Evolutionary conservation across 2,329 filamentous ascomycete genomes (phyloP).

Genomic region (Penicillium sp.): DNA sequence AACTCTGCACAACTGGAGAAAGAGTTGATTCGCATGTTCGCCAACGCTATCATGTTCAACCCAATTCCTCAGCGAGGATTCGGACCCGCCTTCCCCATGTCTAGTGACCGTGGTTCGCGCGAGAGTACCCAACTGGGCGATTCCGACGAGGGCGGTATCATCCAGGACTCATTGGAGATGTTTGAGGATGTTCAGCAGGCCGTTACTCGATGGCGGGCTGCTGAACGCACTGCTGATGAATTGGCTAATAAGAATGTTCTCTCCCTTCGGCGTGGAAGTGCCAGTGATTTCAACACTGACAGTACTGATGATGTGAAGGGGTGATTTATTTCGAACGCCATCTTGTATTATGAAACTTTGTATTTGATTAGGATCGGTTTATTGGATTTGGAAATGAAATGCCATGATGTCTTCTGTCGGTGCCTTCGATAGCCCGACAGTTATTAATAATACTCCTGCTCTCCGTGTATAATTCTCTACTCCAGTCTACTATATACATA

Average conservation of each 20-base stretch:
- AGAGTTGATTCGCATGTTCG: slow-evolving; percentile 94
- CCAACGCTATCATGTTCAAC: slow-evolving; percentile 98
- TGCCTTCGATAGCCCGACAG: slow-evolving; percentile 13
- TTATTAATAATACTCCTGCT: slow-evolving; percentile 14
- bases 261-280: slow-evolving; percentile 38
- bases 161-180: slow-evolving; percentile 86
- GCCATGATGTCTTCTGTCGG: slow-evolving; percentile 10
- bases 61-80: slow-evolving; percentile 73
- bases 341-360: slow-evolving; percentile 20
- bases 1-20: slow-evolving; percentile 91
- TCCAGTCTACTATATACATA: too few relatives aligned
- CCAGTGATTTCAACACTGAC: slow-evolving; percentile 40
- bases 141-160: slow-evolving; percentile 79
- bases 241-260: slow-evolving; percentile 39
- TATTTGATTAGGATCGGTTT: slow-evolving; percentile 22
- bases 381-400: slow-evolving; percentile 9
- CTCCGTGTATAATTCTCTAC: too few relatives aligned
- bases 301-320: slow-evolving; percentile 38
- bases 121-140: slow-evolving; percentile 58
- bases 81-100: slow-evolving; percentile 59
- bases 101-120: slow-evolving; percentile 41
- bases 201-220: slow-evolving; percentile 72
- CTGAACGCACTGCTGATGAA: slow-evolving; percentile 55
- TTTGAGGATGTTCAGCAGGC: slow-evolving; percentile 81
- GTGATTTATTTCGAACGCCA: slow-evolving; percentile 11